Evolutionary conservation across 345 rosid species (phyloP).

Genomic region (Raphanus sativus): DNA sequence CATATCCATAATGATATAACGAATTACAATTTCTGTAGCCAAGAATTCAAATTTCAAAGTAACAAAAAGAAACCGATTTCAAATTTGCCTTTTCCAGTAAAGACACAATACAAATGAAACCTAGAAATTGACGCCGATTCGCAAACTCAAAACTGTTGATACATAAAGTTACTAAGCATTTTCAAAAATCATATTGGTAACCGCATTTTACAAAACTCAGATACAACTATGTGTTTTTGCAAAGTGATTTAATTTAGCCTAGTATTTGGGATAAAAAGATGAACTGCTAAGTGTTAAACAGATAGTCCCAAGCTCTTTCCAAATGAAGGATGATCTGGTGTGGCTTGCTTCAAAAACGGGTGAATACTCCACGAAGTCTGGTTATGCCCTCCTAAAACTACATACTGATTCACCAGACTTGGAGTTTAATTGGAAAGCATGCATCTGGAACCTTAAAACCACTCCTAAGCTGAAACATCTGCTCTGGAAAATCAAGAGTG

Average conservation of each 20-base stretch:
- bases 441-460: too few relatives aligned
- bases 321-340: too few relatives aligned
- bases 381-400: too few relatives aligned
- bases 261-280: background rate
- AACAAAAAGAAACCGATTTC: constrained; percentile 1
- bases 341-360: too few relatives aligned
- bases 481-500: too few relatives aligned
- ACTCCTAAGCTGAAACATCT: too few relatives aligned
- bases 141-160: background rate
- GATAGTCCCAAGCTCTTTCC: too few relatives aligned
- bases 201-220: background rate
- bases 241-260: background rate
- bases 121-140: constrained; percentile 17
- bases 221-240: background rate
- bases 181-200: background rate
- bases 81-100: constrained; percentile 16
- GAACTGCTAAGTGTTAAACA: background rate
- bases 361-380: too few relatives aligned
- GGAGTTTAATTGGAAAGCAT: too few relatives aligned
- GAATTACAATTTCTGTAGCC: constrained; percentile 13
- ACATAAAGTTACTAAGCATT: background rate
- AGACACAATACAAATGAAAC: background rate
- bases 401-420: too few relatives aligned
- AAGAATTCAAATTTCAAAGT: constrained; percentile 21
- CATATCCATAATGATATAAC: background rate